These are phyloP conservation scores for Apiospora aurea DNA, from an alignment of 2,329 filamentous ascomycete species.

Conservation along the genomic window DNA sequence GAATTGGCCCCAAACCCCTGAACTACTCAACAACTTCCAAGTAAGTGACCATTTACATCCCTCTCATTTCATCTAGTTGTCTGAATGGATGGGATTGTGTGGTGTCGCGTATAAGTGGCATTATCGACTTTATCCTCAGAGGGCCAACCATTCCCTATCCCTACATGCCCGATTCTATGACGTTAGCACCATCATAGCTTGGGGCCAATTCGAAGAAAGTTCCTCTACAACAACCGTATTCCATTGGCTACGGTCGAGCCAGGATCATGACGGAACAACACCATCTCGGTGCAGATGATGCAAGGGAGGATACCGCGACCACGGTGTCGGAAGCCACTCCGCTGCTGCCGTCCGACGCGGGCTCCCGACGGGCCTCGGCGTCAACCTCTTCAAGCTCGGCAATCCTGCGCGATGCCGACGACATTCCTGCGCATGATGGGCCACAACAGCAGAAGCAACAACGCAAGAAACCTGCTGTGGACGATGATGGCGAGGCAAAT, in stretches of 20 bases:
- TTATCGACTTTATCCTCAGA: not conserved
- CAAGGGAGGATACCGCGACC: constrained; percentile 10
- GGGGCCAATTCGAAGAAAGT: not conserved
- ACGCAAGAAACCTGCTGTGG: not conserved
- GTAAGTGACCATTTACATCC: not conserved
- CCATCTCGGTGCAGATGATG: not conserved
- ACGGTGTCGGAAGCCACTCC: constrained; percentile 38
- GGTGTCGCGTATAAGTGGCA: not conserved
- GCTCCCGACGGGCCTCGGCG: constrained; percentile 26
- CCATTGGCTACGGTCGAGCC: not conserved
- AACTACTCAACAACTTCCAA: not conserved
- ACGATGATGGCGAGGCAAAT: constrained; percentile 37
- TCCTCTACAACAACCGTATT: not conserved
- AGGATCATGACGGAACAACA: not conserved
- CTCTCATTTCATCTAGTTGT: not conserved
- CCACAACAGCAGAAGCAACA: not conserved
- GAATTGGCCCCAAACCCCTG: not conserved
- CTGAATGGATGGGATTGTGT: not conserved
- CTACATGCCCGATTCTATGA: not conserved
- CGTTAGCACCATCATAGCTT: not conserved
- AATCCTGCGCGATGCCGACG: constrained; percentile 22
- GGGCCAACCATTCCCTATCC: not conserved
- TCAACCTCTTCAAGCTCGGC: constrained; percentile 28
- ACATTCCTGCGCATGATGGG: not conserved
- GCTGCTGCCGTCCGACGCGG: constrained; percentile 35